Evolutionary conservation across 768 basidiomycete species (phyloP), one percentile per base, ranked within the genome.

Genomic region (Strobilomyces echinocephalus): DNA sequence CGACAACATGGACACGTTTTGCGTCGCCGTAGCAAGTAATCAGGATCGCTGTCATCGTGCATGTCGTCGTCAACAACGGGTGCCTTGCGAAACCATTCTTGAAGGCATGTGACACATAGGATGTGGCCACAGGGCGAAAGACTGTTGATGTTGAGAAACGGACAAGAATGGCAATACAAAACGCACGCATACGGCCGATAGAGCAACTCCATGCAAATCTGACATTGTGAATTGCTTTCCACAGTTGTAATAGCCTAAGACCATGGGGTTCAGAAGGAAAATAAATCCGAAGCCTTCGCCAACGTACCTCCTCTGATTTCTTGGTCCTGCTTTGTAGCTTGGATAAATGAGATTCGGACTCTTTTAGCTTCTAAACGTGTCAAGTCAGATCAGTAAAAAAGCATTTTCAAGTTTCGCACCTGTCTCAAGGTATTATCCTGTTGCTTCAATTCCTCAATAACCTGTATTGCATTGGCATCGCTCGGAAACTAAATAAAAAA

Each of bases 1-100:
- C 88, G 81, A 64, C 88, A 90, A 52, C 80, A 82, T 1, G 88
- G 88, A 60, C 88, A 90, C 1, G 83, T 80, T 65, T 90, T 90
- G 21, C 76, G 73, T 24, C 87, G 80, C 54, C 73, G 73, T 28
- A 87, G 63, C 26, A 85, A 67, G 57, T 80, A 79, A 41, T 72
- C 66, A 9, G 73, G 68, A 40, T 71, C 69, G 33, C 66, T 65
- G 40, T 75, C 73, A 42, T 76, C 69, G 49, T 68, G 54, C 74
- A 78, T 79, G 16, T 77, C 76, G 35, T 75, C 73, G 26, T 75
- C 76, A 16, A 63, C 55, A 0, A 73, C 69, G 4, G 87, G 86
- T 4, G 86, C 85, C 48, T 80, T 78, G 54, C 81, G 79, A 70
- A 90, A 90, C 88, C 88, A 90, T 59, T 84, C 81, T 66, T 87